Evolutionary conservation across 805 yeast species (phyloP).

Genomic region (Schwanniomyces pseudopolymorphus): DNA sequence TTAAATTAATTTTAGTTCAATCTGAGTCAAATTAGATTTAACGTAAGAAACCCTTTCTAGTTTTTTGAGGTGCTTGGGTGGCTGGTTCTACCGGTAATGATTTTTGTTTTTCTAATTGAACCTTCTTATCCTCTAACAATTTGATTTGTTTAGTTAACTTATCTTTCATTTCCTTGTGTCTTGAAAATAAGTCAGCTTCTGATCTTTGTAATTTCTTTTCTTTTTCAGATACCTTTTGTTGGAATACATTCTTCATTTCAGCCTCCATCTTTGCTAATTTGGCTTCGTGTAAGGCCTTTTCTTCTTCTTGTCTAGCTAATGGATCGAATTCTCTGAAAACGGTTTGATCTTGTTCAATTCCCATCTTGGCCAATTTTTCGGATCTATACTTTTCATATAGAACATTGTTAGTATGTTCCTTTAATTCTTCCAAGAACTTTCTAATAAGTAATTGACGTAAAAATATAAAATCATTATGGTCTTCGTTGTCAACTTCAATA

Average conservation of each 20-base stretch:
- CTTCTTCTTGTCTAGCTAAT: slow-evolving; percentile 87
- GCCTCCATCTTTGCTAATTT: slow-evolving; percentile 91
- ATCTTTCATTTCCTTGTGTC: slow-evolving; percentile 97
- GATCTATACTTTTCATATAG: slow-evolving; percentile 90
- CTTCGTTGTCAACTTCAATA: slow-evolving; percentile 91
- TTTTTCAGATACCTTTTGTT: slow-evolving; percentile 93
- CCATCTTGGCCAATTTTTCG: slow-evolving; percentile 74
- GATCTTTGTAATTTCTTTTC: slow-evolving; percentile 96
- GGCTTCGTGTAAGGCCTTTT: slow-evolving; percentile 88
- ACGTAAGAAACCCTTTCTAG: slow-evolving; percentile 82
- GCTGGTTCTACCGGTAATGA: slow-evolving; percentile 53
- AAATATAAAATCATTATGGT: slow-evolving; percentile 87
- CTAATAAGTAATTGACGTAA: slow-evolving; percentile 86
- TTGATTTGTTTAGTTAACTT: slow-evolving; percentile 84
- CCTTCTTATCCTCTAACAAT: slow-evolving; percentile 87
- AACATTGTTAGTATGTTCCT: slow-evolving; percentile 73
- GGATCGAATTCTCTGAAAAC: slow-evolving; percentile 98
- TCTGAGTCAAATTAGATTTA: slow-evolving; percentile 16
- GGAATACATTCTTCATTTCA: slow-evolving; percentile 95
- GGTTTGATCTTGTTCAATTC: slow-evolving; percentile 85
- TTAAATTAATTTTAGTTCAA: background rate
- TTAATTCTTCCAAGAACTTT: slow-evolving; percentile 89
- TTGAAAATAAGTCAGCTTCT: slow-evolving; percentile 91
- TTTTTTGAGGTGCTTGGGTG: slow-evolving; percentile 50
- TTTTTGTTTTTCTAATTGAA: slow-evolving; percentile 65